A percentile compares a stretch with the other conserved stretches of the same genome.
Conservation (phyloP, 257 asterid genomes). For the Scutellaria barbata region DNA sequence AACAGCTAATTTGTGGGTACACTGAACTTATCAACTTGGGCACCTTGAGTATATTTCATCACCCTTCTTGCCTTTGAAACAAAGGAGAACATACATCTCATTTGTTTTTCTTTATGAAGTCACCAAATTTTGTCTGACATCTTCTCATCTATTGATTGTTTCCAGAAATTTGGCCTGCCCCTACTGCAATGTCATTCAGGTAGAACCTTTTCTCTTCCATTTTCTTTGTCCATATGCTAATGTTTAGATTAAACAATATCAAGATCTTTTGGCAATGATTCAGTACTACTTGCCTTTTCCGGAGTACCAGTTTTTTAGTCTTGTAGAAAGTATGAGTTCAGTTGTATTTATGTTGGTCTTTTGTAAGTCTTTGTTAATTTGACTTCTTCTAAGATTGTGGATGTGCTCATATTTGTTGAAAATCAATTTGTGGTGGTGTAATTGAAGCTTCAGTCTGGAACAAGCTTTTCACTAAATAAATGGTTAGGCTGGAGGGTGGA, state of each 20-base stretch:
- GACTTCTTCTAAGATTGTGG: background rate
- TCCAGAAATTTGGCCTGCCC: conserved; percentile 85
- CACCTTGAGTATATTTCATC: conserved; percentile 18
- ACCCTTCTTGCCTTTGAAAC: conserved; percentile 8
- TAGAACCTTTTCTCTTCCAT: conserved; percentile 34
- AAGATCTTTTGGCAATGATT: conserved; percentile 21
- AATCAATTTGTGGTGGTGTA: background rate
- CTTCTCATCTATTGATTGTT: conserved; percentile 36
- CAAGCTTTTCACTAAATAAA: background rate
- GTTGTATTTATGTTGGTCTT: conserved; percentile 13
- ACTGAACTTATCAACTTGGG: background rate
- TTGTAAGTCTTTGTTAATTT: conserved; percentile 2
- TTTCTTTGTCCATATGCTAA: conserved; percentile 1
- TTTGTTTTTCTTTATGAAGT: background rate
- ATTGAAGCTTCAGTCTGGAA: conserved; percentile 5
- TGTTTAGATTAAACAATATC: conserved; percentile 22
- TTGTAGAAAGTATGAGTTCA: background rate
- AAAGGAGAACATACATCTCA: conserved; percentile 3
- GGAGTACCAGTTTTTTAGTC: background rate
- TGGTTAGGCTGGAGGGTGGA: conserved; percentile 20
- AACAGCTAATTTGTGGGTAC: conserved; percentile 5
- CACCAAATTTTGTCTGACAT: conserved; percentile 31
- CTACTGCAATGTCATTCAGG: conserved; percentile 87
- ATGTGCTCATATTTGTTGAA: conserved; percentile 19
- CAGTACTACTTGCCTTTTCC: conserved; percentile 24